Evolutionary conservation across 1,139 yeast species (phyloP).

Genomic region (Eremothecium coryli): DNA sequence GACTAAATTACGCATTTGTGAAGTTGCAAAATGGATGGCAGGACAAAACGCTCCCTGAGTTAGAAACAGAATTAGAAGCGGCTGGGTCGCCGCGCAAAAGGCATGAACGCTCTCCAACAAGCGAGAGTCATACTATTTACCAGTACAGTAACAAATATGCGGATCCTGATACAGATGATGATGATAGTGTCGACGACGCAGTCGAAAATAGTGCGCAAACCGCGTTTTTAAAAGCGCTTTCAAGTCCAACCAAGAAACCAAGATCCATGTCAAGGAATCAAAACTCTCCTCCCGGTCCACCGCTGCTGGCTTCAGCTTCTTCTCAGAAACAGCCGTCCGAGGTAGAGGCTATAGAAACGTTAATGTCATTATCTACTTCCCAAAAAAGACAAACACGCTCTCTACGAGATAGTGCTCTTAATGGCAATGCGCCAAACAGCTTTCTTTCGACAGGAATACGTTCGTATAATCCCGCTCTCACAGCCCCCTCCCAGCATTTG

Average conservation of each 20-base stretch:
- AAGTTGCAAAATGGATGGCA: slow-evolving; percentile 38
- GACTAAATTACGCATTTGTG: slow-evolving; percentile 39
- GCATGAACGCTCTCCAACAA: slow-evolving; percentile 2
- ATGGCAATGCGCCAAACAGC: slow-evolving; percentile 4
- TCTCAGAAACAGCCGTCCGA: slow-evolving; percentile 28
- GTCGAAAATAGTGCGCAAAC: slow-evolving; percentile 32
- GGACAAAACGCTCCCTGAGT: slow-evolving; percentile 32
- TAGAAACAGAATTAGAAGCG: slow-evolving; percentile 25
- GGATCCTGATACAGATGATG: slow-evolving; percentile 9
- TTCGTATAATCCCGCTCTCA: neutral
- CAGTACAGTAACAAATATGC: slow-evolving; percentile 13
- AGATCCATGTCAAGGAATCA: slow-evolving; percentile 12
- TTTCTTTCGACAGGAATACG: neutral
- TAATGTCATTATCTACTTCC: slow-evolving; percentile 41
- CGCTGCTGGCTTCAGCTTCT: slow-evolving; percentile 9
- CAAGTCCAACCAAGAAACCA: slow-evolving; percentile 27
- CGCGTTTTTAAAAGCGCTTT: slow-evolving; percentile 33
- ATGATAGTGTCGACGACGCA: slow-evolving; percentile 10
- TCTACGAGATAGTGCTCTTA: neutral
- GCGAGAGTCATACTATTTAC: neutral
- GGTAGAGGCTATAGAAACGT: slow-evolving; percentile 39
- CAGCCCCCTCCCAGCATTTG: neutral
- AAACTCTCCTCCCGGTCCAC: slow-evolving; percentile 14
- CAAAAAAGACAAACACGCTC: slow-evolving; percentile 19
- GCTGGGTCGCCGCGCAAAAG: slow-evolving; percentile 5